Evolutionary conservation across 257 asterid genomes (phyloP).

Genomic region (Lycium barbarum): DNA sequence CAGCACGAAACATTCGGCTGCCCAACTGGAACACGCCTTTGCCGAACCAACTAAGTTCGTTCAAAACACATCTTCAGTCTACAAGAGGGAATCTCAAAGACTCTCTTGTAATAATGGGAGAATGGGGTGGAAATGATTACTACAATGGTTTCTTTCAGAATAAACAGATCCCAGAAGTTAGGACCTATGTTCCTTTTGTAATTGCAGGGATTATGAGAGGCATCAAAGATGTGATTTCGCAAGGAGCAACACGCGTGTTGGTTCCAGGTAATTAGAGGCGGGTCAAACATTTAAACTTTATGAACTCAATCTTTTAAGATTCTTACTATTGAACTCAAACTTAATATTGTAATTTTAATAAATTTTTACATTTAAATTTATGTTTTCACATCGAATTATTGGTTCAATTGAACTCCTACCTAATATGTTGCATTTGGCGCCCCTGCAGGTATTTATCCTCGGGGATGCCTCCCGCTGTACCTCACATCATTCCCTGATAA

Average conservation of each 20-base stretch:
- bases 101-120: slow-evolving; percentile 14
- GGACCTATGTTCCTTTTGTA: slow-evolving; percentile 16
- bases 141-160: not conserved
- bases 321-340: too few relatives aligned
- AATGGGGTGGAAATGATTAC: slow-evolving; percentile 31
- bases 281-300: too few relatives aligned
- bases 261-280: not conserved
- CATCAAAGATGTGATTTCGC: slow-evolving; percentile 20
- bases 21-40: not conserved
- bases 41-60: not conserved
- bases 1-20: not conserved
- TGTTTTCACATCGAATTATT: too few relatives aligned
- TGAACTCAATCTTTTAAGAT: too few relatives aligned
- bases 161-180: slow-evolving; percentile 3
- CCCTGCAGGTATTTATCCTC: not conserved
- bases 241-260: slow-evolving; percentile 6
- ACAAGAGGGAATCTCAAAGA: not conserved
- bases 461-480: slow-evolving; percentile 17
- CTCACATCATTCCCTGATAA: slow-evolving; percentile 10
- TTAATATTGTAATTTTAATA: too few relatives aligned
- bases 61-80: not conserved
- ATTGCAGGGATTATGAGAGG: not conserved
- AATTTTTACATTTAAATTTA: too few relatives aligned
- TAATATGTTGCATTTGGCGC: too few relatives aligned
- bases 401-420: too few relatives aligned